These are phyloP conservation scores for Leccinum variicolor DNA, from an alignment of 768 basidiomycete species.

Conservation along the genomic window DNA sequence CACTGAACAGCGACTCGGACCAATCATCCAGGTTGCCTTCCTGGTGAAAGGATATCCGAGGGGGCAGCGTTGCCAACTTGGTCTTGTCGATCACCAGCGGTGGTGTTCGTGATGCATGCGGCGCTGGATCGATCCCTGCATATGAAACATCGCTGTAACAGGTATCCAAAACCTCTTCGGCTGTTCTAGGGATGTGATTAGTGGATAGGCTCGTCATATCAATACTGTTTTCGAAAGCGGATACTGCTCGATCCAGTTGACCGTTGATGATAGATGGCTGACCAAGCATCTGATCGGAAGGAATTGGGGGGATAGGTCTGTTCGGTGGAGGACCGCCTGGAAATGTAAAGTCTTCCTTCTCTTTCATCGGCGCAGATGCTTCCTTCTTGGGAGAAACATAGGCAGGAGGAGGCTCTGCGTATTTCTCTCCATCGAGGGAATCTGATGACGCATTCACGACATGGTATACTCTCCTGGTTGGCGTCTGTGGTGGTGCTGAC, in stretches of 20 bases:
- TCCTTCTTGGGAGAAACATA: conserved; percentile 31
- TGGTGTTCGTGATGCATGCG: conserved; percentile 22
- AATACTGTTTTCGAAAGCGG: neutral
- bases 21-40: conserved; percentile 49
- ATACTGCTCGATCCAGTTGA: neutral
- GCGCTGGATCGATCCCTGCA: conserved; percentile 6
- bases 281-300: neutral
- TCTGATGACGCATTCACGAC: conserved; percentile 38
- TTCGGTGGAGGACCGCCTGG: conserved; percentile 8
- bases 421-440: conserved; percentile 14
- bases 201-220: neutral
- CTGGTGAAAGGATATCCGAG: conserved; percentile 54
- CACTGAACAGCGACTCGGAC: conserved; percentile 54
- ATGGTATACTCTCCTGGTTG: conserved; percentile 40
- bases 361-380: conserved; percentile 8
- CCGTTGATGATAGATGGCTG: conserved; percentile 8
- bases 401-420: conserved; percentile 46
- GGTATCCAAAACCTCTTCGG: conserved; percentile 28
- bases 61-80: conserved; percentile 34
- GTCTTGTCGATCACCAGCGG: conserved; percentile 32
- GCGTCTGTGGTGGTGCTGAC: conserved; percentile 27
- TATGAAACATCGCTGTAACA: conserved; percentile 9
- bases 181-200: conserved; percentile 20
- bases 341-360: conserved; percentile 13
- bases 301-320: conserved; percentile 19